These are phyloP conservation scores for Boletus pseudo-olivaceus DNA, from an alignment of 768 basidiomycete genomes.

Conservation along the genomic window DNA sequence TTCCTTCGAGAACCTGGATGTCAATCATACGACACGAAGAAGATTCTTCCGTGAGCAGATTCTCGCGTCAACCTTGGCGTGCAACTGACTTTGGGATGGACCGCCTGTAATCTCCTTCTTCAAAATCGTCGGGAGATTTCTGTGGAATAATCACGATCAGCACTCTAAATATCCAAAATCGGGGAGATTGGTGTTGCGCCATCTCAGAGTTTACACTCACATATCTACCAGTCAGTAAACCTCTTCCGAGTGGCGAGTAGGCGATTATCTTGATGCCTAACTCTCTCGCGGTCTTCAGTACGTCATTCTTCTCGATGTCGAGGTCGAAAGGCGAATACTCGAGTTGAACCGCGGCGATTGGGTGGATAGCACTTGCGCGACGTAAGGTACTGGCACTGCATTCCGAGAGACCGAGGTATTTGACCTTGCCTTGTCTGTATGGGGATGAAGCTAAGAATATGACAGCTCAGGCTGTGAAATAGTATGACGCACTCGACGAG, in stretches of 20 bases:
- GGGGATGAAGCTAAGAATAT: slow-evolving; percentile 1
- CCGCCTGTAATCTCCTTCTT: slow-evolving; percentile 24
- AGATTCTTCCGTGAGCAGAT: not conserved
- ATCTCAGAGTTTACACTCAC: slow-evolving; percentile 22
- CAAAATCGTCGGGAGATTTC: slow-evolving; percentile 35
- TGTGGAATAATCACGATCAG: slow-evolving; percentile 1
- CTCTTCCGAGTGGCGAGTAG: slow-evolving; percentile 52
- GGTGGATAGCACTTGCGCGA: slow-evolving; percentile 49
- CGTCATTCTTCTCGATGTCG: slow-evolving; percentile 43
- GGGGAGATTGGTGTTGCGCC: no score
- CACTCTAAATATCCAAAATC: not conserved
- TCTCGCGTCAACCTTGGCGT: slow-evolving; percentile 11
- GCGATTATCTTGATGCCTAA: slow-evolving; percentile 48
- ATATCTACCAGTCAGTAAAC: slow-evolving; percentile 45
- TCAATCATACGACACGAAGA: no score
- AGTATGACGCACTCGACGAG: slow-evolving; percentile 38
- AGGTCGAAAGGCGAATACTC: slow-evolving; percentile 51
- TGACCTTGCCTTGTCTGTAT: slow-evolving; percentile 37
- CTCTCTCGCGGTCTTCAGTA: slow-evolving; percentile 45
- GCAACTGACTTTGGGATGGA: slow-evolving; percentile 21
- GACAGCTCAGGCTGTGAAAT: not conserved
- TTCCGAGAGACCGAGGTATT: slow-evolving; percentile 53
- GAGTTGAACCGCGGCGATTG: slow-evolving; percentile 47
- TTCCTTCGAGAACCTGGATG: slow-evolving; percentile 31
- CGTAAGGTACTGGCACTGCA: slow-evolving; percentile 44